Evolutionary conservation across 2,329 filamentous ascomycete genomes (phyloP), one percentile per base, ranked within the genome.

Genomic region (Neurospora sp.): DNA sequence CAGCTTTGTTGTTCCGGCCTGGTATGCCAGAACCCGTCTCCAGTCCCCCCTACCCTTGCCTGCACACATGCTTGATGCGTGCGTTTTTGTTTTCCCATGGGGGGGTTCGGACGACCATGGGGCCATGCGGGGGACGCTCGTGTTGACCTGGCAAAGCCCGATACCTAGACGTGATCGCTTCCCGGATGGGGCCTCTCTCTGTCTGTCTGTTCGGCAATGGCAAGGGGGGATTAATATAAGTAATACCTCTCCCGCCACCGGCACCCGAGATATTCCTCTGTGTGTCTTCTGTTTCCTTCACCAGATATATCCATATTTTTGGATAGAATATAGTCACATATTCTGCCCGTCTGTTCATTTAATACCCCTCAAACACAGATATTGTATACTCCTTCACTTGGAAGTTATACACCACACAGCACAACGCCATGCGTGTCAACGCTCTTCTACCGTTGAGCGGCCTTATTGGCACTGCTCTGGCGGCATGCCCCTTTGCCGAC

Each of bases 401-500:
- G 23, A 62, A 36, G 6, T 5, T 62, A 36, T 36, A 62, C 23
- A 36, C 12, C 0, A 62, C 3, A 33, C 28, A 62, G 12, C 15
- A 33, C 52, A n/a, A 36, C 28, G 36, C 52, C 52, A 62, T 62
- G 52, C 52, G 52, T 62, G 36, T 70, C 41, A 71, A 71, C 36
- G 66, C 70, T 52, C 71, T 76, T n/a, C 71, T 75, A 19, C 69
- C 71, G 23, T 75, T 71, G 70, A 69, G 69, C 70, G 70, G 70
- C 62, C 69, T 74, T 3, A 12, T 74, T 10, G 71, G 74, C 5
- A 67, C 73, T 39, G 68, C 72, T 68, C 70, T 73, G n/a, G 74
- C 74, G 8, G 71, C 72, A 11, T 76, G 74, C 33, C 74, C 74
- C 33, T 76, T 66, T 39, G 74, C 74, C 28, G 70, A 75, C 37